Evolutionary conservation across 2,329 filamentous ascomycete genomes (phyloP).

Genomic region (Phoma herbarum): DNA sequence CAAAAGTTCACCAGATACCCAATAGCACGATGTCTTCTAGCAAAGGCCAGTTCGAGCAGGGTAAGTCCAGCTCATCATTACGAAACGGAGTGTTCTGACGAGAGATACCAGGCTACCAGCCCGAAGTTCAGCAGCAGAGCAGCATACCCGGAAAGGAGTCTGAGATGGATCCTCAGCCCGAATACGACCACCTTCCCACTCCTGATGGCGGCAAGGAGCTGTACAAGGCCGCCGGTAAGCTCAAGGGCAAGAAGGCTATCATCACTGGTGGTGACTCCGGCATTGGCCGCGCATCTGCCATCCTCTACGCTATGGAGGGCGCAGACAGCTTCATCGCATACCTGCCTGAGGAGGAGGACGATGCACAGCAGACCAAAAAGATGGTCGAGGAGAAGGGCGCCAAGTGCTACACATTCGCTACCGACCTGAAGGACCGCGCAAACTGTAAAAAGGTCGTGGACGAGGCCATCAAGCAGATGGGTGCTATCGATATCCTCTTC

Average conservation of each 20-base stretch:
- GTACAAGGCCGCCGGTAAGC: constrained; percentile 79
- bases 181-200: constrained; percentile 72
- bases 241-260: constrained; percentile 76
- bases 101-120: constrained; percentile 54
- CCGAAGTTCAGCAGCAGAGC: constrained; percentile 60
- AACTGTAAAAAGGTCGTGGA: constrained; percentile 77
- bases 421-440: constrained; percentile 70
- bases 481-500: constrained; percentile 75
- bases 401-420: constrained; percentile 70
- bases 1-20: constrained; percentile 1
- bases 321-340: constrained; percentile 78
- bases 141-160: constrained; percentile 62
- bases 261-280: constrained; percentile 85
- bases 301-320: constrained; percentile 83
- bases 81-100: constrained; percentile 8
- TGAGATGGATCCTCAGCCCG: constrained; percentile 66
- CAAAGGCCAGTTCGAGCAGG: constrained; percentile 50
- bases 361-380: constrained; percentile 77
- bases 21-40: constrained; percentile 59
- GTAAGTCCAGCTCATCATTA: constrained; percentile 24
- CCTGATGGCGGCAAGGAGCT: constrained; percentile 72
- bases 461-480: constrained; percentile 70
- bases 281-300: constrained; percentile 77
- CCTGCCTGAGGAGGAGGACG: constrained; percentile 76
- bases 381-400: constrained; percentile 72